A percentile compares a stretch with the other conserved stretches of the same genome.
Conservation (phyloP, 163 green algal species). For the Prototheca cutis region DNA sequence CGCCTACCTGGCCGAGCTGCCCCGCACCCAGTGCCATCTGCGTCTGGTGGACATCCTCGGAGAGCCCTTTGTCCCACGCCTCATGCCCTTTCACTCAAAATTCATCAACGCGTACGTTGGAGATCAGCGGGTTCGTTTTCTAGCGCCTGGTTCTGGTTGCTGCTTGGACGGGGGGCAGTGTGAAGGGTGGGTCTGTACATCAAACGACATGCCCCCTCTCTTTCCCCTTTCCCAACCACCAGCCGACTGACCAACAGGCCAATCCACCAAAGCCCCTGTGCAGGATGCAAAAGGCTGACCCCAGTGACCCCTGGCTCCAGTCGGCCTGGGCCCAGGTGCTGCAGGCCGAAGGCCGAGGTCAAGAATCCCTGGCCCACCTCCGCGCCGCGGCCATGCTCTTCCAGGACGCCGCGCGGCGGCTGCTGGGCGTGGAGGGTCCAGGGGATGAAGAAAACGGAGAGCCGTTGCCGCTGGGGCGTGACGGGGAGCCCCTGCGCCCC, state of each 20-base stretch:
- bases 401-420: neutral
- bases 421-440: neutral
- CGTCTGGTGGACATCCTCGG: neutral
- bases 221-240: too few species aligned
- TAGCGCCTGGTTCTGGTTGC: neutral
- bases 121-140: neutral
- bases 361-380: conserved; percentile 23
- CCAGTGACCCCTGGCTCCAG: conserved; percentile 58
- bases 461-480: neutral
- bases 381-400: conserved; percentile 20
- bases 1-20: conserved; percentile 8
- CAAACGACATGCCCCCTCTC: too few species aligned
- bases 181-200: neutral
- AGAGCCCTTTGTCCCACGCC: neutral
- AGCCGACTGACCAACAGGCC: too few species aligned
- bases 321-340: conserved; percentile 48
- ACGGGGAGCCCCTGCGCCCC: neutral
- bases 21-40: neutral
- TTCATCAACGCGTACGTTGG: conserved; percentile 14
- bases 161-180: neutral
- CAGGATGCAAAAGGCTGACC: conserved; percentile 39
- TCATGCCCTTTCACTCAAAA: conserved; percentile 6
- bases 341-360: conserved; percentile 6
- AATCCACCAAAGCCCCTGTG: neutral
- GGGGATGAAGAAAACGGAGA: neutral